Percentiles rank a stretch among this genome's conserved stretches.
phyloP scores from a whole-genome alignment of 1,284 basidiomycete genomes.

The Cryptococcus sp. region DNA sequence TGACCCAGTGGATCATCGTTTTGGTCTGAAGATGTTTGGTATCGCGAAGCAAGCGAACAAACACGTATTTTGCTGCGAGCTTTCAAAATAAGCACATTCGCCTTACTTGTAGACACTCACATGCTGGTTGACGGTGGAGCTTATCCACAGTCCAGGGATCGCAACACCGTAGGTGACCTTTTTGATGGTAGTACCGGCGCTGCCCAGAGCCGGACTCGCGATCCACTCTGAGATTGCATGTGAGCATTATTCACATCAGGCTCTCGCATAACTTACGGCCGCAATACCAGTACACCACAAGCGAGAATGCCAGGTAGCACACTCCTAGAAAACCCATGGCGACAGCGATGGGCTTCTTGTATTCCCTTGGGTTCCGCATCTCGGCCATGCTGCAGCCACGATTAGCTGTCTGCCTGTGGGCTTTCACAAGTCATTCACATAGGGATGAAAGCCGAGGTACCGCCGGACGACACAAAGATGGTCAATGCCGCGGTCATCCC shows the following conservation, averaged over 20 bases:
- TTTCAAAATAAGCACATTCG: background rate
- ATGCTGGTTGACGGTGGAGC: slow-evolving; percentile 19
- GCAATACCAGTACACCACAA: slow-evolving; percentile 39
- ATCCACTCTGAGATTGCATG: slow-evolving; percentile 20
- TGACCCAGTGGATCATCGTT: slow-evolving; percentile 37
- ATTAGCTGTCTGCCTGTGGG: too few species aligned
- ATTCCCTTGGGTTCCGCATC: slow-evolving; percentile 33
- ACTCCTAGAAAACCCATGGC: slow-evolving; percentile 24
- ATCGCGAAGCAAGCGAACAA: slow-evolving; percentile 42
- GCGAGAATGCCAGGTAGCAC: slow-evolving; percentile 29
- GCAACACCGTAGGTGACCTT: slow-evolving; percentile 49
- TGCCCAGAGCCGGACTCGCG: slow-evolving; percentile 39
- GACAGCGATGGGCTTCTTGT: slow-evolving; percentile 20
- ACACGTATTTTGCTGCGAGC: slow-evolving; percentile 34
- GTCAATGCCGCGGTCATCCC: slow-evolving; percentile 20
- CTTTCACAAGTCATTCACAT: slow-evolving; percentile 9
- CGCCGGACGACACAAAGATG: slow-evolving; percentile 22
- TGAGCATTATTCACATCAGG: background rate
- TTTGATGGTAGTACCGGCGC: slow-evolving; percentile 30
- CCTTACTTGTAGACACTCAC: slow-evolving; percentile 16
- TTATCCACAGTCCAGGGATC: slow-evolving; percentile 38
- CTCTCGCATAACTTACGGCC: slow-evolving; percentile 4
- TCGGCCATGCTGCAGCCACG: slow-evolving; percentile 20
- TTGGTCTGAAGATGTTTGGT: slow-evolving; percentile 39
- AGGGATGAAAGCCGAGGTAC: slow-evolving; percentile 16